phyloP scores from a whole-genome alignment of 352 stramenopile species.

The Halophytophthora polymorphica region DNA sequence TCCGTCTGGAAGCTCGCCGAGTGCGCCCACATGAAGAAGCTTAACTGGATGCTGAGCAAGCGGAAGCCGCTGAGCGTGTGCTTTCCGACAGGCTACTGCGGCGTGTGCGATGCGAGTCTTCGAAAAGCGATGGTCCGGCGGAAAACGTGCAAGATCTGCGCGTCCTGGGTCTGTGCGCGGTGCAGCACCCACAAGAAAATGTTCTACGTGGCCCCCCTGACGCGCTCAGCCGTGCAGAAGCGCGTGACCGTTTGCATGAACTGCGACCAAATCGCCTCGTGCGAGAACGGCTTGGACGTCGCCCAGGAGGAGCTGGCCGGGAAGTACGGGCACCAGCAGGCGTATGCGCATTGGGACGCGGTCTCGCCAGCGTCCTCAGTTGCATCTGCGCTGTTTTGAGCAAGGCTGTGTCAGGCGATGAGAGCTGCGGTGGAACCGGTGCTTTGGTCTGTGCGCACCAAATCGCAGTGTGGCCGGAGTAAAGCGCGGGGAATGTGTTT shows the following conservation, averaged over 20 bases:
- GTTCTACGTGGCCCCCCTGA: slow-evolving; percentile 19
- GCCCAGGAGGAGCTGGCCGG: slow-evolving; percentile 20
- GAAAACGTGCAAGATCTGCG: slow-evolving; percentile 30
- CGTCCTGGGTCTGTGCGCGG: slow-evolving; percentile 15
- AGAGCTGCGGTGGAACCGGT: slow-evolving; percentile 14
- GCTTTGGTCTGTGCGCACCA: slow-evolving; percentile 24
- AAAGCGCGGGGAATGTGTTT: too few species aligned
- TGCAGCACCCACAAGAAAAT: slow-evolving; percentile 36
- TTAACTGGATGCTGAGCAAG: slow-evolving; percentile 26
- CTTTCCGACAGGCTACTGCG: slow-evolving; percentile 11
- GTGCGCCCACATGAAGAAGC: slow-evolving; percentile 32
- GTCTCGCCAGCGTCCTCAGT: slow-evolving; percentile 18
- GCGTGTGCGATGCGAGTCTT: slow-evolving; percentile 18
- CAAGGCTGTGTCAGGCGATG: not conserved
- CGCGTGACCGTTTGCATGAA: slow-evolving; percentile 20
- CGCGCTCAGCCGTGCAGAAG: slow-evolving; percentile 19
- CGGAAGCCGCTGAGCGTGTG: slow-evolving; percentile 4
- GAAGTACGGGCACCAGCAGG: slow-evolving; percentile 4
- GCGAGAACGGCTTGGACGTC: slow-evolving; percentile 21
- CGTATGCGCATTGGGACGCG: slow-evolving; percentile 12
- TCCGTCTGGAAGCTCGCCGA: slow-evolving; percentile 31
- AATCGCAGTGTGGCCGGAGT: too few species aligned
- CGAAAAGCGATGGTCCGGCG: slow-evolving; percentile 16
- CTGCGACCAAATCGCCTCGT: slow-evolving; percentile 16
- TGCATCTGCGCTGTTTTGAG: slow-evolving; percentile 4